phyloP scores from a whole-genome alignment of 306 rosid genomes.

The Pachyrhizus erosus region DNA sequence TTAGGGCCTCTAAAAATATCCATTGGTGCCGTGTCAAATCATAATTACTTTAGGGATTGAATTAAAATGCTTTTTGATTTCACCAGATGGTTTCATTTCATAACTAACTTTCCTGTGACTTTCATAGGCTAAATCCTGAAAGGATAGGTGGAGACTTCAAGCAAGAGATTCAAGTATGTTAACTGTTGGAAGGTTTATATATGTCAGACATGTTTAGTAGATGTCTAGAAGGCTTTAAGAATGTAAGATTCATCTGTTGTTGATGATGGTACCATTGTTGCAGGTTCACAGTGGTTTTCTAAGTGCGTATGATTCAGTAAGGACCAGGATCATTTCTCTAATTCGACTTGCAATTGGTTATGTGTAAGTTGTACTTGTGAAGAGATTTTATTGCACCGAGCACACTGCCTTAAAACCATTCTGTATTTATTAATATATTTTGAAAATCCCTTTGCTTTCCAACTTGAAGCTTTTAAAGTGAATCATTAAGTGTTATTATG shows the following conservation, averaged over 20 bases:
- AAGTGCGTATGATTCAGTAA: constrained; percentile 92
- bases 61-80: constrained; percentile 22
- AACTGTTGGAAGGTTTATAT: constrained; percentile 36
- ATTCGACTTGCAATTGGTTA: constrained; percentile 77
- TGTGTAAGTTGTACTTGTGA: constrained; percentile 59
- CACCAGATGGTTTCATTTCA: constrained; percentile 28
- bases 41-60: constrained; percentile 13
- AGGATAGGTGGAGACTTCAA: constrained; percentile 98
- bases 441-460: not conserved
- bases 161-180: constrained; percentile 93
- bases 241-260: constrained; percentile 6
- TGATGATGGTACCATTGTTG: constrained; percentile 45
- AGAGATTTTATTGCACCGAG: constrained; percentile 10
- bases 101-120: constrained; percentile 37
- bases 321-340: constrained; percentile 82
- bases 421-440: constrained; percentile 16
- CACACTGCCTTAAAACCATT: constrained; percentile 23
- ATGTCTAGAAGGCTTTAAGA: constrained; percentile 22
- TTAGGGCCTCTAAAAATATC: not conserved
- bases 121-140: constrained; percentile 87
- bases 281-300: constrained; percentile 99
- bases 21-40: not conserved
- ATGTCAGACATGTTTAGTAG: constrained; percentile 29
- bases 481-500: constrained; percentile 1
- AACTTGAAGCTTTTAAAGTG: constrained; percentile 25